Conservation (phyloP, 2,329 filamentous ascomycete genomes). For the Fusarium algeriense region DNA sequence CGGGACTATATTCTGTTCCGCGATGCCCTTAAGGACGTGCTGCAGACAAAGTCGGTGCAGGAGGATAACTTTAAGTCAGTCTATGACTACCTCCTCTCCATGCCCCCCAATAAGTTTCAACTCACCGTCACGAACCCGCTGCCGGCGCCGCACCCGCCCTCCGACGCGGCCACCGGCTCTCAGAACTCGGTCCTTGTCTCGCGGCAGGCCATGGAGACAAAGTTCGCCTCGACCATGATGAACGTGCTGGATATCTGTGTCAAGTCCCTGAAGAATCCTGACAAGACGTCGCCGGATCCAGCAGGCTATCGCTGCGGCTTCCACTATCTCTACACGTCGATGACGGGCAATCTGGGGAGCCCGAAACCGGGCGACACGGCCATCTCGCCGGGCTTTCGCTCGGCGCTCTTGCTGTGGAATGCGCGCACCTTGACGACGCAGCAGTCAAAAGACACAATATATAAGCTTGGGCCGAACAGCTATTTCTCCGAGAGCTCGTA, state of each 20-base stretch:
- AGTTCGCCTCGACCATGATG: conserved; percentile 12
- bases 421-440: background rate
- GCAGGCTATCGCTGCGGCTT: background rate
- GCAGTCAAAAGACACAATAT: conserved; percentile 1
- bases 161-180: conserved; percentile 1
- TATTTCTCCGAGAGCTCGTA: conserved; percentile 20
- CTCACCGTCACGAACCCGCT: background rate
- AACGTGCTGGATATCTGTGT: conserved; percentile 7
- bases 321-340: conserved; percentile 4
- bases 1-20: background rate
- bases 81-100: background rate
- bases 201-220: background rate
- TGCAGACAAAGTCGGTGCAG: background rate
- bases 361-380: background rate
- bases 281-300: background rate
- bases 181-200: conserved; percentile 15
- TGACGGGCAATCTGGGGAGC: conserved; percentile 6
- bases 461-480: background rate
- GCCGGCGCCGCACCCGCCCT: background rate
- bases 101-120: background rate
- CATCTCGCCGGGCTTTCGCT: conserved; percentile 4
- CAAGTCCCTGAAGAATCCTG: background rate
- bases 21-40: background rate
- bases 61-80: conserved; percentile 1
- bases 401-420: conserved; percentile 9